Evolutionary conservation across 257 asterid genomes (phyloP), one percentile per base, ranked within the genome.

Genomic region (Paraleonurus japonicus): DNA sequence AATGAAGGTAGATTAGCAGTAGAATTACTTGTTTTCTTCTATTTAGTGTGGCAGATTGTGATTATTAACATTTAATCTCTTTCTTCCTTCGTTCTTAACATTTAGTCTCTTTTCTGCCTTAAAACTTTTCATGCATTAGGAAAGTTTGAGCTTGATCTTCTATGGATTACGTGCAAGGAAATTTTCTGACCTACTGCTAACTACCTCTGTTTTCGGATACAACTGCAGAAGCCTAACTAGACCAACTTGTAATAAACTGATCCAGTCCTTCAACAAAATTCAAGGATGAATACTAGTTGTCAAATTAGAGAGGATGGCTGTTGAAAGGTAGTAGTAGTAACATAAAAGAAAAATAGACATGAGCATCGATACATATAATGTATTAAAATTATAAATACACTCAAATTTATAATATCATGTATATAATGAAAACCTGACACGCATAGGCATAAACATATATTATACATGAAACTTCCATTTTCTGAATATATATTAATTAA

Each of bases 141-240:
- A 48, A 71, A 77, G 48, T 41, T 60, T 73, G 17, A 55, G 65
- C 58, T 62, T 57, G 65, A 27, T 48, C 23, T 39, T 30, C 20
- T 48, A 28, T 45, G 15, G 12, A 28, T 62, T 69, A 30, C 55
- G 13, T 68, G 64, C 41, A 32, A 48, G 20, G 47, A 43, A 24
- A 15, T 45, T 45, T 47, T 76, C 86, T 54, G 77, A 85, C 95
- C 92, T 80, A 87, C 82, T 85, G 45, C 79, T 27, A 88, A 81
- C 97, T 45, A 82, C 87, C 66, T 67, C 58, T 32, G 35, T 30
- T 22, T 76, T 84, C 73, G 24, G 89, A 76, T 83, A 64, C 81
- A 83, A 81, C 83, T 19, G 62, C 45, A 16, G 73, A 65, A 53
- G 74, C 79, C 81, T 74, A 77, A 80, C 78, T 63, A 23, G 59